Percentiles rank a stretch among this genome's conserved stretches.
phyloP scores from a whole-genome alignment of 768 basidiomycete species.

The Naganishia vishniacii region DNA sequence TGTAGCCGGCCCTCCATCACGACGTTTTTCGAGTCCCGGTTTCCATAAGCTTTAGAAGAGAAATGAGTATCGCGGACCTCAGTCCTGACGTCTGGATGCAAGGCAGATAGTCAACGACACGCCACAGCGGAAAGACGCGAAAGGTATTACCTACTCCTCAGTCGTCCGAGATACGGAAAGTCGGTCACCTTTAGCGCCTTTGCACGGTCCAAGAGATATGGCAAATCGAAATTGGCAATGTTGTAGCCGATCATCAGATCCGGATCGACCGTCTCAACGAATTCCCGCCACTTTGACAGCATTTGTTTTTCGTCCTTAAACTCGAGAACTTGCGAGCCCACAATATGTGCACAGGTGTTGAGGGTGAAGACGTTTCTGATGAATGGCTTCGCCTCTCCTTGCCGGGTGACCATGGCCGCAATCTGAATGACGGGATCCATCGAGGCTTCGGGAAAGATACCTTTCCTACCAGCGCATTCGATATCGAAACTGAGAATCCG shows the following conservation, averaged over 20 bases:
- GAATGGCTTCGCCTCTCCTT: constrained; percentile 90
- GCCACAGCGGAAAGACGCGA: background rate
- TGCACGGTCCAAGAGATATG: constrained; percentile 89
- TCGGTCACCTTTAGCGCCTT: constrained; percentile 65
- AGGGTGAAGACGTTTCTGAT: constrained; percentile 94
- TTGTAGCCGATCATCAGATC: constrained; percentile 97
- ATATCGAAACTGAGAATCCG: constrained; percentile 97
- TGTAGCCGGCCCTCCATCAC: constrained; percentile 85
- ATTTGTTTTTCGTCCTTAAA: constrained; percentile 69
- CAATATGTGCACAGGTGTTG: constrained; percentile 87
- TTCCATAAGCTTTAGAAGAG: constrained; percentile 94
- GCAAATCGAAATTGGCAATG: constrained; percentile 87
- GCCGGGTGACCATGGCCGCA: constrained; percentile 96
- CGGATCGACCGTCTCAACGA: constrained; percentile 82
- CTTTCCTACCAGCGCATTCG: constrained; percentile 95
- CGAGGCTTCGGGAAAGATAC: constrained; percentile 88
- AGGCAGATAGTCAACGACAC: background rate
- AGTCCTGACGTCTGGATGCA: constrained; percentile 60
- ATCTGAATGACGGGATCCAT: constrained; percentile 96
- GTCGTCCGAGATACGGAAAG: constrained; percentile 70
- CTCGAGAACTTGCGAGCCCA: constrained; percentile 90
- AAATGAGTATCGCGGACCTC: constrained; percentile 91
- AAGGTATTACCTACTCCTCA: constrained; percentile 59
- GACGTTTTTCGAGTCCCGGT: constrained; percentile 93
- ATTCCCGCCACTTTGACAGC: constrained; percentile 80